Percentiles rank a stretch among this genome's conserved stretches.
phyloP scores from a whole-genome alignment of 371 early-diverging fungal genomes.

The Dinochytrium kinnereticum region DNA sequence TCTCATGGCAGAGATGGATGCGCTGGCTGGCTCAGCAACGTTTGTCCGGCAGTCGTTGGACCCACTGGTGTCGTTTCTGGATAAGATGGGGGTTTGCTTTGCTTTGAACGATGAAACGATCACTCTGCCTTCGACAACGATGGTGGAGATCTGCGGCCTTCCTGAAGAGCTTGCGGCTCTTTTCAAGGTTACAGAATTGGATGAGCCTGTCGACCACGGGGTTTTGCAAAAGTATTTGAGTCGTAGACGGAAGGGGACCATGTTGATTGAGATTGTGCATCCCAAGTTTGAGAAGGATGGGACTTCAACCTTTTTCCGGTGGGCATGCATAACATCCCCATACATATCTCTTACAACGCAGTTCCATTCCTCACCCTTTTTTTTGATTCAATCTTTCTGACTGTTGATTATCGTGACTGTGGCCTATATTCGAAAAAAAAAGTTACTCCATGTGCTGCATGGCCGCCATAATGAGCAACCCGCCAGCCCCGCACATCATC shows the following conservation, averaged over 20 bases:
- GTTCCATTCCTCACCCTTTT: too few species aligned
- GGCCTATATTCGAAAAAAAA: background rate
- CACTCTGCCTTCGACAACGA: background rate
- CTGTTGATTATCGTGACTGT: too few species aligned
- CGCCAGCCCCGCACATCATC: constrained; percentile 6
- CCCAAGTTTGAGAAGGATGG: background rate
- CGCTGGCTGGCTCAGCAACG: background rate
- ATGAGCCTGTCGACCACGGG: background rate
- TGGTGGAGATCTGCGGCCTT: background rate
- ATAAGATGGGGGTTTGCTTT: background rate
- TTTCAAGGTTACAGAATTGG: background rate
- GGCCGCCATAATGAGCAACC: constrained; percentile 6
- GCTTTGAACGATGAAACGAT: background rate
- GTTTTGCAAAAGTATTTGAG: background rate
- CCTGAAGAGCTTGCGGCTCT: background rate
- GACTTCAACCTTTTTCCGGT: background rate
- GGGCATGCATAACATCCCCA: too few species aligned
- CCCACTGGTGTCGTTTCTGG: constrained; percentile 11
- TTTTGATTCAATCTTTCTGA: too few species aligned
- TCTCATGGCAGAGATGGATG: too few species aligned
- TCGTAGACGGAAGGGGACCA: background rate
- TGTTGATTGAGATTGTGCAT: background rate
- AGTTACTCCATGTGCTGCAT: constrained; percentile 7
- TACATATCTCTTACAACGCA: too few species aligned
- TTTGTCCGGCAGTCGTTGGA: constrained; percentile 1